Evolutionary conservation across 2,329 filamentous ascomycete species (phyloP).

Genomic region (Akanthomyces muscarius): DNA sequence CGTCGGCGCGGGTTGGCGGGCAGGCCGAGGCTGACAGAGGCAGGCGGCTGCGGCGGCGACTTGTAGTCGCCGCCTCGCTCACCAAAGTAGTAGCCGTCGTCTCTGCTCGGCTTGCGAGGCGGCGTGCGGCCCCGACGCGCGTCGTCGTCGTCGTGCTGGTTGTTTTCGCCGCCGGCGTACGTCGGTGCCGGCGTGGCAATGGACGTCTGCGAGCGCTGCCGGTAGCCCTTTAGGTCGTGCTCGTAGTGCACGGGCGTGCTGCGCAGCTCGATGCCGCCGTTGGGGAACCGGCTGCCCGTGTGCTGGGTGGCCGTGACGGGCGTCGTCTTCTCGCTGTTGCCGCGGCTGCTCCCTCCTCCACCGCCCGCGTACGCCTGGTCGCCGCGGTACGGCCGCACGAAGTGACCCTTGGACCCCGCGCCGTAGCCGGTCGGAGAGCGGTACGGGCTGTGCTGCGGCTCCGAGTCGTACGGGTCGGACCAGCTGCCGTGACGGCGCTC

Average conservation of each 20-base stretch:
- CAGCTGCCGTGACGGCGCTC: background rate
- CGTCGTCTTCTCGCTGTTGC: constrained; percentile 1
- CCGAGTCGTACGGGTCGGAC: background rate
- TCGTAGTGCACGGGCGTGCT: background rate
- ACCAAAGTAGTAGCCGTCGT: background rate
- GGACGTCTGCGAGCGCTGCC: background rate
- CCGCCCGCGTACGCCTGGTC: background rate
- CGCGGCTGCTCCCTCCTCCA: background rate
- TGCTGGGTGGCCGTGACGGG: background rate
- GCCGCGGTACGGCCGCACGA: constrained; percentile 6
- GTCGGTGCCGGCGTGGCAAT: background rate
- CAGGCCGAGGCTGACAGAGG: constrained; percentile 15
- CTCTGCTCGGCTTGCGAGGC: background rate
- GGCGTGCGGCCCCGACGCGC: background rate
- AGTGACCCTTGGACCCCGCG: background rate
- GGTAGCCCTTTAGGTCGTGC: background rate
- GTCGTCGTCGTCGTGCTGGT: background rate
- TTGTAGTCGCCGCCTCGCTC: background rate
- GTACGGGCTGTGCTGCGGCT: background rate
- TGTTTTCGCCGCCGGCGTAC: background rate
- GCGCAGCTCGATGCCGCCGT: constrained; percentile 3
- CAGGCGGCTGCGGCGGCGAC: constrained; percentile 19
- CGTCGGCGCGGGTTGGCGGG: constrained; percentile 15
- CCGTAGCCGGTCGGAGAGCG: background rate
- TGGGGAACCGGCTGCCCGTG: background rate